Base-by-base conservation (phyloP, 208 protist genomes). In the Leishmania turanica region DNA sequence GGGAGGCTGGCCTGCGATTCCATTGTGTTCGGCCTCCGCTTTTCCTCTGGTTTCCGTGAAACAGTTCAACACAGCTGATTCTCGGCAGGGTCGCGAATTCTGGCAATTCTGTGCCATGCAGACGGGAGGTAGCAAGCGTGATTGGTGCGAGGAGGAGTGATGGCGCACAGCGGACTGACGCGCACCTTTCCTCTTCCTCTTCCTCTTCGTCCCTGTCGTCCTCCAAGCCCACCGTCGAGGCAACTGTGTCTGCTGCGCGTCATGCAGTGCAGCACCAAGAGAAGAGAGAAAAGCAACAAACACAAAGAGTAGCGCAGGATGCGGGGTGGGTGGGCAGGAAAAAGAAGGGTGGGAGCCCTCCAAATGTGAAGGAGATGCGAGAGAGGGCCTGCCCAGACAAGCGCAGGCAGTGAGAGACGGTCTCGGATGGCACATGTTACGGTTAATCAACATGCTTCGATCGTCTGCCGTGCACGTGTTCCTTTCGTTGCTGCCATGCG, bases 1-100 rank as follows among this genome's bases (percentile, higher is more conserved):
- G 92, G 92, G 19, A 83, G 69, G 6, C 8, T 51, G 31, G 49
- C 37, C 64, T 77, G 69, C 8, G 78, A 68, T 56, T 56, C 74
- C 82, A 85, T 80, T 24, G 49, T 76, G 13, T 34, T 8, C 31
- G 34, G 60, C 11, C 24, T 21, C 15, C 51, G 60, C 27, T 62
- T 42, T 51, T 21, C 31, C 1, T 2, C 71, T 42, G 13, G 45
- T 49, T 49, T 49, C 45, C 45, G 8, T 49, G 45, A 31, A 34
- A n/a, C 40, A 27, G 42, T 71, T 9, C 7, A 27, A 19, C 49
- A 17, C 1, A 13, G 8, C 66, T 37, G 24, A 53, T 15, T 15
- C 5, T 6, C 5, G 8, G 24, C 7, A 53, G 1, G 68, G 49
- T 45, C 68, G 21, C 45, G 21, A 51, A 45, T 31, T 19, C 21